phyloP scores from a whole-genome alignment of 805 yeast species.

The Starmerella gropengiesseri region DNA sequence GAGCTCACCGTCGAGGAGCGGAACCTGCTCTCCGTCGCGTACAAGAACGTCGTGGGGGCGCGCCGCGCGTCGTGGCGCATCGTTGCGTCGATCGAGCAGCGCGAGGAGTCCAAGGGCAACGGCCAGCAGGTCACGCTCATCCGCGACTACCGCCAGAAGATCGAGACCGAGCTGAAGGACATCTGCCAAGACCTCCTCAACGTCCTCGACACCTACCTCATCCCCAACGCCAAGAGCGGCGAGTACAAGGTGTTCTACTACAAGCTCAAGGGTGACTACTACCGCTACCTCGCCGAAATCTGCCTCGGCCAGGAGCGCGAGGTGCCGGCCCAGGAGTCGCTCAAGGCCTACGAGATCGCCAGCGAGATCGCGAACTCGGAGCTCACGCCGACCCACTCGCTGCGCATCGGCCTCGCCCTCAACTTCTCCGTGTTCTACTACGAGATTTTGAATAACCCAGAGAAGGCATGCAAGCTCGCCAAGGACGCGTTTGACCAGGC shows the following conservation, averaged over 20 bases:
- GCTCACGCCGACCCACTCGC: conserved; percentile 98
- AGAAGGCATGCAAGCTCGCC: conserved; percentile 98
- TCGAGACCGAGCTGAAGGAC: conserved; percentile 85
- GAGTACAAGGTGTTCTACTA: conserved; percentile 97
- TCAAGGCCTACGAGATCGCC: conserved; percentile 92
- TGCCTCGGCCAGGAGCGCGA: conserved; percentile 88
- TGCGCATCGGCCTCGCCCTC: conserved; percentile 94
- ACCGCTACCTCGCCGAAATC: conserved; percentile 97
- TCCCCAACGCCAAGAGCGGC: conserved; percentile 92
- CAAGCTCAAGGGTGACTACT: conserved; percentile 99
- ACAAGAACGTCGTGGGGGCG: conserved; percentile 97
- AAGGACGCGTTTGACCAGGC: conserved; percentile 99
- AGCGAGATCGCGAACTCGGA: conserved; percentile 97
- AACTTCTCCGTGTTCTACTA: conserved; percentile 98
- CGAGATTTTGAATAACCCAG: conserved; percentile 96
- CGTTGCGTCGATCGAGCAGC: conserved; percentile 96
- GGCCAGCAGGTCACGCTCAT: conserved; percentile 78
- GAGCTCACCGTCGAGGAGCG: conserved; percentile 97
- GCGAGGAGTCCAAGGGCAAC: conserved; percentile 96
- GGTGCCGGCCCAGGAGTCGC: conserved; percentile 86
- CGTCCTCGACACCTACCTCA: conserved; percentile 80
- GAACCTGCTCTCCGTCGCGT: conserved; percentile 91
- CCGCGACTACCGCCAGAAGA: conserved; percentile 91
- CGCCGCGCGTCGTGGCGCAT: conserved; percentile 99
- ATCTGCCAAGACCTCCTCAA: conserved; percentile 90